Percentiles rank a stretch among this genome's conserved stretches.
These are phyloP conservation scores for Diaporthe citrichinensis DNA, from an alignment of 2,329 filamentous ascomycete species.

Conservation along the genomic window DNA sequence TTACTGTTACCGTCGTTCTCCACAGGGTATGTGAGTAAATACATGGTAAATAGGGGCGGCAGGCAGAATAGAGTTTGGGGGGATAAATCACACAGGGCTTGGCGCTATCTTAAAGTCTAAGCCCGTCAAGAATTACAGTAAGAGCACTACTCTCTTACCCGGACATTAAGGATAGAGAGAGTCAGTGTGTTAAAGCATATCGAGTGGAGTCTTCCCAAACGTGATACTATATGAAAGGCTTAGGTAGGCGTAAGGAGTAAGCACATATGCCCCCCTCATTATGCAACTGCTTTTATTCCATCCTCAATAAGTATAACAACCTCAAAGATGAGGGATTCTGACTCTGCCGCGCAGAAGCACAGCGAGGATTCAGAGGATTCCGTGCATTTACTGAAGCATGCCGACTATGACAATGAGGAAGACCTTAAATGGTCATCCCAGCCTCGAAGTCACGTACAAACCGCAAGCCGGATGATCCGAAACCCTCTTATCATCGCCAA, in stretches of 20 bases:
- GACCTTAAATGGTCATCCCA: neutral
- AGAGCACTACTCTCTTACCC: neutral
- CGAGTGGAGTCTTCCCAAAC: neutral
- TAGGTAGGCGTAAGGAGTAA: neutral
- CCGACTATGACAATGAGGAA: neutral
- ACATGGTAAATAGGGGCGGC: neutral
- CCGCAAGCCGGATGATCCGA: neutral
- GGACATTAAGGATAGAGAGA: neutral
- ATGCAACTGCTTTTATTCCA: neutral
- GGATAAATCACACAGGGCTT: neutral
- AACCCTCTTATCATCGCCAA: neutral
- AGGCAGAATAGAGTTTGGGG: neutral
- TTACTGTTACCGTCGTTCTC: neutral
- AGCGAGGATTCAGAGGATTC: neutral
- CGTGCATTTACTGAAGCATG: neutral
- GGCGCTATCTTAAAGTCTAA: neutral
- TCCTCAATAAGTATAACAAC: neutral
- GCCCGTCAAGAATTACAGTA: neutral
- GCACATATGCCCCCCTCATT: neutral
- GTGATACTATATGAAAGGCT: neutral
- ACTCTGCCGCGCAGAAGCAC: neutral
- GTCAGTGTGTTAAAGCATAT: neutral
- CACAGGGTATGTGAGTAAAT: neutral
- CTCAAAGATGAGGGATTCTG: neutral
- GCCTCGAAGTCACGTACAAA: neutral